Conservation (phyloP, 345 rosid species). For the Eucalyptus regnans region DNA sequence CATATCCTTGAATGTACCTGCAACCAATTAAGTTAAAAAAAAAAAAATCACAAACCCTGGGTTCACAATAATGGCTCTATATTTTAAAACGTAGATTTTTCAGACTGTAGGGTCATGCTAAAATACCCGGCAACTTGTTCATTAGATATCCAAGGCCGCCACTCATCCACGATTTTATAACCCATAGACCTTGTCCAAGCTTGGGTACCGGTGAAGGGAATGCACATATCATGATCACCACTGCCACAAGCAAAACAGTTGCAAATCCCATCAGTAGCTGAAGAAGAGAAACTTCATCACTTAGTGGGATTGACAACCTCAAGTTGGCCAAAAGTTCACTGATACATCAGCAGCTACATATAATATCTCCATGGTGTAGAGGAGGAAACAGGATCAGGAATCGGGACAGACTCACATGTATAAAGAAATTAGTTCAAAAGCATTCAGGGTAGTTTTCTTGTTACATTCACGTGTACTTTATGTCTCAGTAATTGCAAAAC, state of each 20-base stretch:
- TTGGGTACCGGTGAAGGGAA: slow-evolving; percentile 41
- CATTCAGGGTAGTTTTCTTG: neutral
- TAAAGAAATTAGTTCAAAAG: neutral
- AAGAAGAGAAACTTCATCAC: neutral
- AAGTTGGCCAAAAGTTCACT: neutral
- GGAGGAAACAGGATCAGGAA: neutral
- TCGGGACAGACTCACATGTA: neutral
- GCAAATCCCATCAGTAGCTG: neutral
- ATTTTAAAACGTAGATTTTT: neutral
- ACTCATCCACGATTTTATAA: slow-evolving; percentile 3
- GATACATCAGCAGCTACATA: neutral
- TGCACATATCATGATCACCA: slow-evolving; percentile 49
- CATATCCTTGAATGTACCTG: neutral
- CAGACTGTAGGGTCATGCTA: neutral
- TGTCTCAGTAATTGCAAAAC: neutral
- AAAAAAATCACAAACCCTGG: neutral
- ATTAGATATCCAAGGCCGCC: slow-evolving; percentile 23
- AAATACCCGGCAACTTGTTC: slow-evolving; percentile 33
- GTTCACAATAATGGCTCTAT: neutral
- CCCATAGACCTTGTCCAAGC: slow-evolving; percentile 52
- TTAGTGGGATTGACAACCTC: neutral
- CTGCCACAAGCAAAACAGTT: neutral
- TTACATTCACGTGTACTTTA: neutral
- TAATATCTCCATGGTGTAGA: neutral
- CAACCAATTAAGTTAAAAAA: neutral